These are phyloP conservation scores for Amaranthus palmeri DNA, from an alignment of 148 eudicot genomes.

Conservation along the genomic window DNA sequence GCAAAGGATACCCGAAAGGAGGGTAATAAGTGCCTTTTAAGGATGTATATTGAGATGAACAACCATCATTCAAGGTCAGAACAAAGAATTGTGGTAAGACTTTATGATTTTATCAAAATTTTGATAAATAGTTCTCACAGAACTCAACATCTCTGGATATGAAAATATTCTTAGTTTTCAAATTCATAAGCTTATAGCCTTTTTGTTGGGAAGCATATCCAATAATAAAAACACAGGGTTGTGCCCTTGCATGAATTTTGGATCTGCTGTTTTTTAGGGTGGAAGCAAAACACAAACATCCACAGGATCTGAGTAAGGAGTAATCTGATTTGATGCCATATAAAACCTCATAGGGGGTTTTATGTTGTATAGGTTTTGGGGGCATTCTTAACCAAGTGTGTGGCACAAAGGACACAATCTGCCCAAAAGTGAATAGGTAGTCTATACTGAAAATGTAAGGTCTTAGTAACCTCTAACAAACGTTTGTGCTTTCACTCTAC, in stretches of 20 bases:
- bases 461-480: no score
- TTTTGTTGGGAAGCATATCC: conserved; percentile 4
- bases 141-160: conserved; percentile 1
- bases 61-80: no score
- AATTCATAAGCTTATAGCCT: not conserved
- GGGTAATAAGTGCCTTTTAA: no score
- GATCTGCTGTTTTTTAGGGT: not conserved
- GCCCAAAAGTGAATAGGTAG: conserved; percentile 1
- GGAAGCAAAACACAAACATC: not conserved
- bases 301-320: not conserved
- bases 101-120: no score
- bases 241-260: not conserved
- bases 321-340: not conserved
- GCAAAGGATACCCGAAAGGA: no score
- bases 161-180: not conserved
- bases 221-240: not conserved
- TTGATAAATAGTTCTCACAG: not conserved
- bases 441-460: not conserved
- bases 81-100: no score
- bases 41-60: no score
- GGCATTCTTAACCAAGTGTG: not conserved
- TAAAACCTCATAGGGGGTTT: not conserved
- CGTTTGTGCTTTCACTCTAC: no score
- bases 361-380: not conserved
- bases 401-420: conserved; percentile 3